Evolutionary conservation across 2,329 filamentous ascomycete genomes (phyloP).

Genomic region (Colletotrichum lentis): DNA sequence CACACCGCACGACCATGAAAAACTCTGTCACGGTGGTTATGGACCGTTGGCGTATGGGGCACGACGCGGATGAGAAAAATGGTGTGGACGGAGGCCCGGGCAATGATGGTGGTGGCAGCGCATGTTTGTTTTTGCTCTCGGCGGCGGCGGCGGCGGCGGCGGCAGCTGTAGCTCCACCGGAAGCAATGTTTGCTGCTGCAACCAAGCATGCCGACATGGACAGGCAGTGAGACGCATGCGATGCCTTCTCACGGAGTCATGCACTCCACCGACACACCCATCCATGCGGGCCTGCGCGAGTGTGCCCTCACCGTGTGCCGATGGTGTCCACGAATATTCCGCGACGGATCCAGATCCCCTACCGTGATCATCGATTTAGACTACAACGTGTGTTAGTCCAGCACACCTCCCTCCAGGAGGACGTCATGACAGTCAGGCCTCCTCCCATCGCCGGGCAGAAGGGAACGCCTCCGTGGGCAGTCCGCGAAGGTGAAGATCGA

Average conservation of each 20-base stretch:
- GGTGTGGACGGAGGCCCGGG: background rate
- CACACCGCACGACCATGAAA: background rate
- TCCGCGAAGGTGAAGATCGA: conserved; percentile 10
- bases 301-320: background rate
- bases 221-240: background rate
- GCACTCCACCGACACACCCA: background rate
- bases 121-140: background rate
- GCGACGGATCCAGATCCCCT: background rate
- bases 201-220: conserved; percentile 10
- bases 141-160: conserved; percentile 3
- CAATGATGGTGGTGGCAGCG: background rate
- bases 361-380: background rate
- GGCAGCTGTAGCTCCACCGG: conserved; percentile 1
- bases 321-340: background rate
- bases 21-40: background rate
- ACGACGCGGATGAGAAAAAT: conserved; percentile 1
- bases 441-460: conserved; percentile 1
- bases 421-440: background rate
- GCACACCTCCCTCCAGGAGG: background rate
- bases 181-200: conserved; percentile 28
- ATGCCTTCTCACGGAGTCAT: background rate
- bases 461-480: background rate
- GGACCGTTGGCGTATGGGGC: background rate
- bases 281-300: background rate
- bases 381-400: background rate